A percentile compares a stretch with the other conserved stretches of the same genome.
phyloP scores from a whole-genome alignment of 2,329 filamentous ascomycete species.

The Parascedosporium putredinis region DNA sequence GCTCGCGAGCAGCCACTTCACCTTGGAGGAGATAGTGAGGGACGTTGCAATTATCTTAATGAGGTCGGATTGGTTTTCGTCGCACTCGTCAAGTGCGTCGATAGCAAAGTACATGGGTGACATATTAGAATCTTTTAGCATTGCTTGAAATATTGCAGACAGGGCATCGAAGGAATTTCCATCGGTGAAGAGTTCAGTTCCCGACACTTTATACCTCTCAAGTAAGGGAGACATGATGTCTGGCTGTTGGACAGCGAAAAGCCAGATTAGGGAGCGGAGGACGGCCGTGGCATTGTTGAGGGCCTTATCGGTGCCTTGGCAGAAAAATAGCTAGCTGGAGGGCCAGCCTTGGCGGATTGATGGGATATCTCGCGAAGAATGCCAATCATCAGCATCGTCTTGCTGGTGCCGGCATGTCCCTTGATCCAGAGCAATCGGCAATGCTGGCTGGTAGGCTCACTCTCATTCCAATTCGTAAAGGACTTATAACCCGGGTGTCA shows the following conservation, averaged over 20 bases:
- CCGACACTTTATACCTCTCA: neutral
- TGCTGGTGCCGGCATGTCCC: too few relatives aligned
- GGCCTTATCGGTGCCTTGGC: neutral
- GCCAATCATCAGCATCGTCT: neutral
- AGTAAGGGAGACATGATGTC: neutral
- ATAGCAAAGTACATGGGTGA: neutral
- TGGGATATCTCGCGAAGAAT: neutral
- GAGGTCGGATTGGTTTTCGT: neutral
- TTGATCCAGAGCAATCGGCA: too few relatives aligned
- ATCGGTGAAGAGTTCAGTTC: neutral
- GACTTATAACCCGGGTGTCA: too few relatives aligned
- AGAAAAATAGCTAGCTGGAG: neutral
- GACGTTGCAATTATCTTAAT: neutral
- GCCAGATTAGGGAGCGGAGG: neutral
- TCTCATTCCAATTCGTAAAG: too few relatives aligned
- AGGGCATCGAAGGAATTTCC: neutral
- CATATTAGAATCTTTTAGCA: neutral
- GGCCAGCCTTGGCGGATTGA: neutral
- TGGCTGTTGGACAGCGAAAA: neutral
- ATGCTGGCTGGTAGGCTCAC: too few relatives aligned
- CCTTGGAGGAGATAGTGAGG: neutral
- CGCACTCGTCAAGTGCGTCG: neutral
- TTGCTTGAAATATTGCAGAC: neutral
- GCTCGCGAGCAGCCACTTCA: neutral
- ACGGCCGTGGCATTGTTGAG: neutral